Evolutionary conservation across 2,329 filamentous ascomycete genomes (phyloP).

Genomic region (Didymella segeticola): DNA sequence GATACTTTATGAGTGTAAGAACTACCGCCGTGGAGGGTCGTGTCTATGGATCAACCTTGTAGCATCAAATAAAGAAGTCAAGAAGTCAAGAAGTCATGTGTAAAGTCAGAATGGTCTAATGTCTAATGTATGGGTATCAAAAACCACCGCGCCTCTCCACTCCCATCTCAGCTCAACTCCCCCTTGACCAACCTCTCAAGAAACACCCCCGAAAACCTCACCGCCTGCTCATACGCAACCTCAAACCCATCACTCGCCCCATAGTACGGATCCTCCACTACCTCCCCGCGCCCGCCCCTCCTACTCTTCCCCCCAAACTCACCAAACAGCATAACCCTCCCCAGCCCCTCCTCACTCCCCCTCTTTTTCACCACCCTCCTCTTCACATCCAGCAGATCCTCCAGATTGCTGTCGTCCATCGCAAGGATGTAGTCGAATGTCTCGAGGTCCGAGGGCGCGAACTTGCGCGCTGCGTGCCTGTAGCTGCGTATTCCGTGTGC

Average conservation of each 20-base stretch:
- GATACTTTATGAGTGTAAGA: too few relatives aligned
- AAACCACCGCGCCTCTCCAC: background rate
- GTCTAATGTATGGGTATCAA: conserved; percentile 33
- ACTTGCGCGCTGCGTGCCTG: conserved; percentile 76
- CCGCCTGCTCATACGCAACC: conserved; percentile 83
- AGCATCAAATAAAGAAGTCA: too few relatives aligned
- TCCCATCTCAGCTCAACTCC: conserved; percentile 21
- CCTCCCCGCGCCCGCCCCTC: conserved; percentile 62
- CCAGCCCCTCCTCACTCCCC: conserved; percentile 49
- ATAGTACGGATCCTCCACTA: conserved; percentile 90
- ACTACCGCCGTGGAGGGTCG: background rate
- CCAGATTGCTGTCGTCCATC: conserved; percentile 87
- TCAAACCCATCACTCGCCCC: conserved; percentile 83
- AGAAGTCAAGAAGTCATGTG: too few relatives aligned
- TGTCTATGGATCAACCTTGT: conserved; percentile 5
- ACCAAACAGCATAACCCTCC: conserved; percentile 80
- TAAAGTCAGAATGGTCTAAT: too few relatives aligned
- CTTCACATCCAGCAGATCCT: conserved; percentile 69
- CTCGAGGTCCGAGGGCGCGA: conserved; percentile 74
- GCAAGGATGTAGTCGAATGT: conserved; percentile 92
- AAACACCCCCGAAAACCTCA: conserved; percentile 78
- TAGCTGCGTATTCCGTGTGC: conserved; percentile 79
- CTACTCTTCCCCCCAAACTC: conserved; percentile 69
- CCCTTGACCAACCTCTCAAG: conserved; percentile 63
- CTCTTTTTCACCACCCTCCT: conserved; percentile 56